Conservation (phyloP, 192 early-diverging fungal genomes). For the Backusella westeae region DNA sequence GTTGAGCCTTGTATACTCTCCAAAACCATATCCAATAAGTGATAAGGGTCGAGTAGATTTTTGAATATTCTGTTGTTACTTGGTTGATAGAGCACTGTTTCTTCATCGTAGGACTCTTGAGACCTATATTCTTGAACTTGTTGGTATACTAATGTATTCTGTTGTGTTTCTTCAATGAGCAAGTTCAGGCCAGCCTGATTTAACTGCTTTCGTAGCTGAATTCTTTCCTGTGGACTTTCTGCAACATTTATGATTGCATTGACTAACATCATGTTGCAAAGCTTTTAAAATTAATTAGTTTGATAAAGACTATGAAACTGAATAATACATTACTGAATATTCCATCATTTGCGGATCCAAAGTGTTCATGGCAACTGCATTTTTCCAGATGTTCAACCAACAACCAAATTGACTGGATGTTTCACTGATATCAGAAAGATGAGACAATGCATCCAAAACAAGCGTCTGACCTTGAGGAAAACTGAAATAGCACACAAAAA, state of each 20-base stretch:
- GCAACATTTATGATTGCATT: conserved; percentile 72
- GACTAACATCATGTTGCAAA: conserved; percentile 78
- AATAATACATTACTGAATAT: conserved; percentile 49
- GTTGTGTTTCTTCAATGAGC: conserved; percentile 49
- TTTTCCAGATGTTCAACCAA: conserved; percentile 68
- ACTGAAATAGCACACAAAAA: conserved; percentile 72
- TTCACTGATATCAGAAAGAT: conserved; percentile 61
- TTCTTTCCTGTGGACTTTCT: conserved; percentile 69
- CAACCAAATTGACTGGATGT: conserved; percentile 64
- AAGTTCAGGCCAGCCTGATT: conserved; percentile 63
- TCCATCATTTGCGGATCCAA: conserved; percentile 70
- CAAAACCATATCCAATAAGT: conserved; percentile 72
- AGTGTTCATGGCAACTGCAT: conserved; percentile 46
- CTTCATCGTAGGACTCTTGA: conserved; percentile 58
- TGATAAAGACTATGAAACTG: neutral
- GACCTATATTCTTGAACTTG: conserved; percentile 28
- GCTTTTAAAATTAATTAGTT: conserved; percentile 26
- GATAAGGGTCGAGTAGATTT: conserved; percentile 71
- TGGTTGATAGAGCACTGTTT: conserved; percentile 40
- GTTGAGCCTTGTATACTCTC: conserved; percentile 66
- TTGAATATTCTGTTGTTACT: conserved; percentile 15
- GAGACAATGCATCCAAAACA: conserved; percentile 72
- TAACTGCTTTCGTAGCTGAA: conserved; percentile 70
- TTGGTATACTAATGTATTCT: neutral
- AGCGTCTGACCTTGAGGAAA: conserved; percentile 68